A percentile compares a stretch with the other conserved stretches of the same genome.
These are phyloP conservation scores for Basidiobolus meristosporus DNA, from an alignment of 371 early-diverging fungal genomes.

Conservation along the genomic window DNA sequence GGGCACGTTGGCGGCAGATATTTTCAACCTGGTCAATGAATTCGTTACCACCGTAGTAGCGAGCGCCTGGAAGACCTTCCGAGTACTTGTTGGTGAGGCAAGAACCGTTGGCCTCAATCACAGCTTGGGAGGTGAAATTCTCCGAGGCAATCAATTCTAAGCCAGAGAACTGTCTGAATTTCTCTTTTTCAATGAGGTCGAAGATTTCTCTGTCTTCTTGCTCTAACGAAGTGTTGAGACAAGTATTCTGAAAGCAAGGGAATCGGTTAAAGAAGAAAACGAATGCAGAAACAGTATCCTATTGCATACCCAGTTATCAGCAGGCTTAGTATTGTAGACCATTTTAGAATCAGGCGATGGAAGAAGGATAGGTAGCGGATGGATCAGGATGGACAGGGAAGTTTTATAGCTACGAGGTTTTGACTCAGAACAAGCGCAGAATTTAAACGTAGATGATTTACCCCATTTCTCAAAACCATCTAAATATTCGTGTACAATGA, in stretches of 20 bases:
- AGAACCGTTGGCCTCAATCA: slow-evolving; percentile 96
- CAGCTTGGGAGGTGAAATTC: slow-evolving; percentile 96
- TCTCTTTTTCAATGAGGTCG: slow-evolving; percentile 87
- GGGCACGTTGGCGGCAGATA: slow-evolving; percentile 90
- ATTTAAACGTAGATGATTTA: no score
- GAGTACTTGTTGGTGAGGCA: slow-evolving; percentile 98
- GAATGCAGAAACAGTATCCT: no score
- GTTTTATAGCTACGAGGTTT: no score
- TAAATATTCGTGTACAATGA: no score
- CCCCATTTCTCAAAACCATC: no score
- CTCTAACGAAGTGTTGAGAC: slow-evolving; percentile 56
- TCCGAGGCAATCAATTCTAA: slow-evolving; percentile 97
- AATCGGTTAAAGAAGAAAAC: no score
- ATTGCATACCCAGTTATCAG: no score
- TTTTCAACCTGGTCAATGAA: slow-evolving; percentile 91
- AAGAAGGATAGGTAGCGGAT: no score
- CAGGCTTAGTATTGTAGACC: no score
- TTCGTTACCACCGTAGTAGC: slow-evolving; percentile 94
- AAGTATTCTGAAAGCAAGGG: slow-evolving; percentile 34
- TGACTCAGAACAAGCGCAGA: no score
- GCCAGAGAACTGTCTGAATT: slow-evolving; percentile 90
- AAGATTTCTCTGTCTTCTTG: slow-evolving; percentile 86
- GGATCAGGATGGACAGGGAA: no score
- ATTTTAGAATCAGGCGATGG: no score
- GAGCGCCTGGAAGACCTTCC: slow-evolving; percentile 94